Evolutionary conservation across 2,329 filamentous ascomycete species (phyloP).

Genomic region (Alternaria alternata): DNA sequence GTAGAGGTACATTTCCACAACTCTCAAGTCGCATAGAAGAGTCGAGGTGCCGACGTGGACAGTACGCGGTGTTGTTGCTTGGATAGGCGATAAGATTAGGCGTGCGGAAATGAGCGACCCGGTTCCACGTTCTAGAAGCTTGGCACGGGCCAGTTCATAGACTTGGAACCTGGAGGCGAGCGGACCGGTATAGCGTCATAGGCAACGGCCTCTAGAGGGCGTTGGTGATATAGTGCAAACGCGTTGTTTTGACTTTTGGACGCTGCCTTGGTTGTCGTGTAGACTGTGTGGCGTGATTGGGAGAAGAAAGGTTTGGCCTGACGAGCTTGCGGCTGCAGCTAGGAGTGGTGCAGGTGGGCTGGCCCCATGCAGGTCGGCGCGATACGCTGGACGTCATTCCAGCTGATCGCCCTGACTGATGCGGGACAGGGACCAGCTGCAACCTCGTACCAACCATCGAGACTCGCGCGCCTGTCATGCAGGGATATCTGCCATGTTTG

Average conservation of each 20-base stretch:
- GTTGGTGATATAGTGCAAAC: neutral
- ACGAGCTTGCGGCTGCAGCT: slow-evolving; percentile 21
- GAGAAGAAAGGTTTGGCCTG: slow-evolving; percentile 1
- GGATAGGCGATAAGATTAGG: slow-evolving; percentile 7
- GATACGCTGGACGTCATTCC: slow-evolving; percentile 35
- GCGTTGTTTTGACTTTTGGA: neutral
- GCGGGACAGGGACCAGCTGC: slow-evolving; percentile 34
- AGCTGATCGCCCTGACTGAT: slow-evolving; percentile 31
- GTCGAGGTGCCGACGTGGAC: neutral
- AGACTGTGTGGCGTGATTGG: neutral
- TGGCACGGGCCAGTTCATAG: slow-evolving; percentile 9
- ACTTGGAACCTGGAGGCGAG: slow-evolving; percentile 15
- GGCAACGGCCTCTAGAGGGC: slow-evolving; percentile 9
- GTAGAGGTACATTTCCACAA: too few species aligned
- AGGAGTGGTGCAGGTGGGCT: slow-evolving; percentile 28
- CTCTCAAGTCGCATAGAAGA: too few species aligned
- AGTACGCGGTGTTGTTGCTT: neutral
- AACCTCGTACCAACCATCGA: slow-evolving; percentile 28
- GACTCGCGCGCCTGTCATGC: slow-evolving; percentile 16
- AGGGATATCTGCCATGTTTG: slow-evolving; percentile 43
- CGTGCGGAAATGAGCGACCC: slow-evolving; percentile 11
- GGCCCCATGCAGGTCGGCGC: slow-evolving; percentile 23
- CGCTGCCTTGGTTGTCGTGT: neutral
- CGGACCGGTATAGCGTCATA: slow-evolving; percentile 26
- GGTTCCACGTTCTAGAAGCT: slow-evolving; percentile 26